Conservation (phyloP, 345 rosid genomes). For the Moricandia arvensis region DNA sequence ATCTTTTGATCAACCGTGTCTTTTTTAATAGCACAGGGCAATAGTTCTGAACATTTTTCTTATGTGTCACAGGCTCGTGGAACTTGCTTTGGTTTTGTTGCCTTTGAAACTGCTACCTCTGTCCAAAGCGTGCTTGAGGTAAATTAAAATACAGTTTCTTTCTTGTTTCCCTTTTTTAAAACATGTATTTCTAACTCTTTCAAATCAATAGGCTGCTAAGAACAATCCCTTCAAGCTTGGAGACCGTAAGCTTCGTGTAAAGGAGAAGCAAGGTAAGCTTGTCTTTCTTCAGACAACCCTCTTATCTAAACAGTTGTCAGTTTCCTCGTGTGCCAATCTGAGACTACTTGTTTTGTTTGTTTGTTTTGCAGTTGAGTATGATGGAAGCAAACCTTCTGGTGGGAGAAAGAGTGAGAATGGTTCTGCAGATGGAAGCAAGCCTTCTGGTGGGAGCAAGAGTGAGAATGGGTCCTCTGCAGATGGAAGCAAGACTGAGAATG, state of each 20-base stretch:
- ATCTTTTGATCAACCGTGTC: not conserved
- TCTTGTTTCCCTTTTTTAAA: not conserved
- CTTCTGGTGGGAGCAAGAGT: conserved; percentile 10
- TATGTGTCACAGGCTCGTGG: conserved; percentile 11
- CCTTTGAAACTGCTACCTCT: conserved; percentile 31
- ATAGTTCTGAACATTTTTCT: not conserved
- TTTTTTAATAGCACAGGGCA: not conserved
- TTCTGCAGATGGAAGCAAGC: conserved; percentile 14
- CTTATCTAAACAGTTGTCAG: not conserved
- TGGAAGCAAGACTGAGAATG: conserved; percentile 23
- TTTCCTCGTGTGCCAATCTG: not conserved
- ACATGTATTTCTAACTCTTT: not conserved
- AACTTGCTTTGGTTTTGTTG: conserved; percentile 32
- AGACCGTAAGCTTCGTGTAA: conserved; percentile 37
- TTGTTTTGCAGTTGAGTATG: conserved; percentile 26
- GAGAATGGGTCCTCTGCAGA: conserved; percentile 31
- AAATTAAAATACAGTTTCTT: not conserved
- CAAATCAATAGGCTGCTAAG: conserved; percentile 34
- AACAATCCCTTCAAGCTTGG: conserved; percentile 30
- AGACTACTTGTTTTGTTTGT: not conserved
- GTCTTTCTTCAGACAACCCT: not conserved
- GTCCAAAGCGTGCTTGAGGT: conserved; percentile 38
- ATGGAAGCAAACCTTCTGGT: conserved; percentile 28
- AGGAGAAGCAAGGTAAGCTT: conserved; percentile 27
- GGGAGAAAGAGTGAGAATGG: conserved; percentile 1